Conservation (phyloP, 257 asterid genomes). For the Salvia hispanica region DNA sequence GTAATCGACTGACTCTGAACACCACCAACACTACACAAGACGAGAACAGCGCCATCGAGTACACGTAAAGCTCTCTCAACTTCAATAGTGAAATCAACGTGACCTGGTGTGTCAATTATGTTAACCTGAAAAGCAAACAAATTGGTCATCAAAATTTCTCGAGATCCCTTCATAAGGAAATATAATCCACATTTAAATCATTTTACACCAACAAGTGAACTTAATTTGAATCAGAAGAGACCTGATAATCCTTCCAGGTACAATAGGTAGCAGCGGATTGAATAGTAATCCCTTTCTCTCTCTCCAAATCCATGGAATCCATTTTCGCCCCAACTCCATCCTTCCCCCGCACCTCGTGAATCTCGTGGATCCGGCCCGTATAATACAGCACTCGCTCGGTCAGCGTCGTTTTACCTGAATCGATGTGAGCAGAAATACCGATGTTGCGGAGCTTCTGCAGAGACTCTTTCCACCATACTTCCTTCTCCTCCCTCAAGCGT, state of each 20-base stretch:
- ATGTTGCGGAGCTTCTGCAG: constrained; percentile 77
- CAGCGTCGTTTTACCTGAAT: constrained; percentile 93
- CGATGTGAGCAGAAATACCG: constrained; percentile 96
- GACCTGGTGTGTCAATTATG: constrained; percentile 98
- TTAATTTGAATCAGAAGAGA: constrained; percentile 5
- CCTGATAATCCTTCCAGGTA: constrained; percentile 94
- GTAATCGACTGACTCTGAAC: constrained; percentile 99
- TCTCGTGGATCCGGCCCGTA: constrained; percentile 97
- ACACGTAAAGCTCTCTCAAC: constrained; percentile 99
- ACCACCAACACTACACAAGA: constrained; percentile 97
- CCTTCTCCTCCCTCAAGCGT: constrained; percentile 75
- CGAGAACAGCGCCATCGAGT: constrained; percentile 97
- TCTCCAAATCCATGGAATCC: constrained; percentile 99
- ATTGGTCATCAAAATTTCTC: not conserved
- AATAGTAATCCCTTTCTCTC: constrained; percentile 97
- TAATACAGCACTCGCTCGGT: constrained; percentile 87
- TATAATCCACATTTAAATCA: not conserved
- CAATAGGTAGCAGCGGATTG: constrained; percentile 99
- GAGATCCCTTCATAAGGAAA: too few relatives aligned
- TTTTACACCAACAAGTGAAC: constrained; percentile 15
- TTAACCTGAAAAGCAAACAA: constrained; percentile 64
- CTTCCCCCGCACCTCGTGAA: constrained; percentile 93
- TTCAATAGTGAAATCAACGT: constrained; percentile 96
- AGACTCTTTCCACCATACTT: constrained; percentile 81
- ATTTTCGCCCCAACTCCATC: constrained; percentile 99